Base-by-base conservation (phyloP, 2,329 filamentous ascomycete species). In the Diplodia corticola region DNA sequence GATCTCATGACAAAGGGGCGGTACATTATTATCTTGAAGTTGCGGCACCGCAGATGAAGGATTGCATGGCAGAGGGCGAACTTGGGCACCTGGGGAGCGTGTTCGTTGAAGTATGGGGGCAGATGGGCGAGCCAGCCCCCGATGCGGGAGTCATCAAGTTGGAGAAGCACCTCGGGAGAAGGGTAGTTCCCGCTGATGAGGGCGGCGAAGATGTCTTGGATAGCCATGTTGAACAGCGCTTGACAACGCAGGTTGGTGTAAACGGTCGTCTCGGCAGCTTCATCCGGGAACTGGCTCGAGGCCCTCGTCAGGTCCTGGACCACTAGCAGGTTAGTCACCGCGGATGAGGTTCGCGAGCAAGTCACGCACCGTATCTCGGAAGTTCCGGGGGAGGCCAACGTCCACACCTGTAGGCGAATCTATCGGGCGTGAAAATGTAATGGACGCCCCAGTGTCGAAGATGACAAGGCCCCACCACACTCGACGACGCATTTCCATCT, bases 11-110 rank as follows among this genome's bases (percentile, higher is more conserved):
- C 76, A 53, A 82, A 82, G 0, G 81, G 79, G 3, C 81, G 73
- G 68, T 82, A 82, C 75, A 83, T 82, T 60, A 83, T 80, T 68
- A 83, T 81, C 22, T 79, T 75, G 49, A 83, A 73, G 64, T 83
- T 83, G 9, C 79, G 75, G 48, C 75, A 75, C 9, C 81, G 76
- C 79, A 80, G 82, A 49, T 75, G 74, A 71, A 82, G 79, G n/a
- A 82, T 77, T 3, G 76, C 76, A 26, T 82, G 79, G 2, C 77
- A 73, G 13, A 81, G 75, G 0, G 75, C 72, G 63, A 79, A 83
- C 50, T 76, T 75, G 1, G 72, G 64, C 1, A 77, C 77, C 4
- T 81, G 71, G 0, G 67, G 10, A 3, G 72, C 70, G 15, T 70
- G 63, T 30, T 78, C 75, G 30, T 70, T 69, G 63, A 80, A 81